Base-by-base conservation (phyloP, 371 early-diverging fungal species). In the Mucor lusitanicus region DNA sequence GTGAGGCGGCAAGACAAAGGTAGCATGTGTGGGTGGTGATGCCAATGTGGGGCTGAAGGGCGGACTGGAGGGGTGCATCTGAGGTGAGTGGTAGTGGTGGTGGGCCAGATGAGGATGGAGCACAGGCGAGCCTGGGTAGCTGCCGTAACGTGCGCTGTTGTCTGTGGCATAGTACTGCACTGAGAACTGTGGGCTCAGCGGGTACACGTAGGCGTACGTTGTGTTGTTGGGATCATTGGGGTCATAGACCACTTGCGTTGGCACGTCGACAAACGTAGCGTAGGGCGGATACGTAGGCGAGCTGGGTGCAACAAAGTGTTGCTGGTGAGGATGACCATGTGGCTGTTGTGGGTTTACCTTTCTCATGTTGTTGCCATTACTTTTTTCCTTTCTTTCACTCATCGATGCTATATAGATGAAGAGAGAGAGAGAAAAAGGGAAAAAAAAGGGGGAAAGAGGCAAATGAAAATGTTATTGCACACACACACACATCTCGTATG, bases 101-200 rank as follows among this genome's bases (percentile, higher is more conserved):
- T 30, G 30, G 6, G 30, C 30, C 6, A 57, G 44, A 61, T 82
- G 82, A 56, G 80, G 76, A 62, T 79, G 80, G 21, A 82, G 65
- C 1, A 78, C 73, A 19, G 82, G 80, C 19, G 78, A 76, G 33
- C 82, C 82, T 27, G 82, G 79, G 37, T 79, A 82, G 46, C 77
- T 77, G 37, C 68, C 63, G 37, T 73, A 71, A 32, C 65, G 59
- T 30, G 35, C 53, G 4, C 12, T 56, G 27, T 39, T 37, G 12
- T 21, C 44, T 30, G 27, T 46, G 21, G 73, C 57, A 59, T 77
- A 78, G 19, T 78, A 78, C 39, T 75, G 78, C 28, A 81, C 69
- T 3, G 72, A 61, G 57, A 71, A 76, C 57, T 71, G 81, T 40
- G 81, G 81, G 21, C 77, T 74, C 6, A 79, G 35, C 15, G 77